A percentile compares a stretch with the other conserved stretches of the same genome.
These are phyloP conservation scores for Melanogaster broomeanus DNA, from an alignment of 768 basidiomycete genomes.

Conservation along the genomic window DNA sequence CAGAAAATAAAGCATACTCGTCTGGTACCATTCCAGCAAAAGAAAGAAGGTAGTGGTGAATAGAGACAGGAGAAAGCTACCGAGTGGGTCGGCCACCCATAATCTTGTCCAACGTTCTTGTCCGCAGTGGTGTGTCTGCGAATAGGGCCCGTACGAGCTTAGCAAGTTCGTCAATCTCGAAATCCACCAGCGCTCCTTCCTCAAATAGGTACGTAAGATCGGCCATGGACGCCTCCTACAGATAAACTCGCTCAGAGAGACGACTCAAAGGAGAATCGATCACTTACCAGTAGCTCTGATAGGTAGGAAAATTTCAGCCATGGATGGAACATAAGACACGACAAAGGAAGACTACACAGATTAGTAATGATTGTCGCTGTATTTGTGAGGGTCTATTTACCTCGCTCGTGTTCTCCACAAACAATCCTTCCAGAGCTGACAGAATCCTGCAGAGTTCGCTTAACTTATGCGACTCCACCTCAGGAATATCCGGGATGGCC, in stretches of 20 bases:
- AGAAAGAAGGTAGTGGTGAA: background rate
- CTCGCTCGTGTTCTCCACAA: slow-evolving; percentile 64
- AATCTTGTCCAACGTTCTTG: slow-evolving; percentile 79
- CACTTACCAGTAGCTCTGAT: slow-evolving; percentile 82
- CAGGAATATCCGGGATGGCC: slow-evolving; percentile 82
- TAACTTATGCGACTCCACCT: slow-evolving; percentile 79
- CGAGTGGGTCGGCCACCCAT: slow-evolving; percentile 56
- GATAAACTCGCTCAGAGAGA: slow-evolving; percentile 1
- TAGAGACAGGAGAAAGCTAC: background rate
- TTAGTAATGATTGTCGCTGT: background rate
- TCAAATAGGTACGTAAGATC: slow-evolving; percentile 93
- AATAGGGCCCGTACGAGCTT: slow-evolving; percentile 85
- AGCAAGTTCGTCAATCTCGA: slow-evolving; percentile 80
- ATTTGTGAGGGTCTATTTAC: slow-evolving; percentile 35
- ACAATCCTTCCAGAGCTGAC: slow-evolving; percentile 77
- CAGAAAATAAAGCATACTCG: slow-evolving; percentile 1
- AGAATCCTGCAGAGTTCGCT: slow-evolving; percentile 83
- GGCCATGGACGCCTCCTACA: slow-evolving; percentile 86
- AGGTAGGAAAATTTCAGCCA: slow-evolving; percentile 97
- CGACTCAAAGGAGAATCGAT: background rate
- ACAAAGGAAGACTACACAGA: slow-evolving; percentile 64
- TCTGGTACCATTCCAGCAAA: background rate
- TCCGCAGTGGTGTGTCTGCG: slow-evolving; percentile 80
- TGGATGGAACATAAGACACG: slow-evolving; percentile 81
- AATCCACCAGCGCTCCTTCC: slow-evolving; percentile 88